A percentile compares a stretch with the other conserved stretches of the same genome.
phyloP scores from a whole-genome alignment of 2,329 filamentous ascomycete genomes.

The Epichloe typhina region DNA sequence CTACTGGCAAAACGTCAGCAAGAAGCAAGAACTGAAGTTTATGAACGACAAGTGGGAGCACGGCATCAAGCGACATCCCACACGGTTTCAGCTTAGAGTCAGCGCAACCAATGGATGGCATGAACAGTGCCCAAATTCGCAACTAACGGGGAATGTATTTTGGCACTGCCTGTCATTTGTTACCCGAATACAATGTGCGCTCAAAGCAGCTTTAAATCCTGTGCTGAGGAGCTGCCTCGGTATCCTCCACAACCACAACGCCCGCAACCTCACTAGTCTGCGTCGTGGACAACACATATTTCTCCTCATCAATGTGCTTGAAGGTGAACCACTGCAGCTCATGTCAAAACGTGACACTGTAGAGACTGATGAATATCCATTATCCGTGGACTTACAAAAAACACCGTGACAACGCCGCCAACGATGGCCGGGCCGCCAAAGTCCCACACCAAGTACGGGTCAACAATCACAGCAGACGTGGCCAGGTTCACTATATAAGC shows the following conservation, averaged over 20 bases:
- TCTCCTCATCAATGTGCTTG: slow-evolving; percentile 13
- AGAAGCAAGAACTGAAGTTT: slow-evolving; percentile 5
- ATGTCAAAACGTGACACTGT: background rate
- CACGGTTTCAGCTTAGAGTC: too few species aligned
- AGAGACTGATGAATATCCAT: background rate
- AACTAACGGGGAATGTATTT: too few species aligned
- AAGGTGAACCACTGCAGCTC: slow-evolving; percentile 8
- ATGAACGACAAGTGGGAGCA: slow-evolving; percentile 18
- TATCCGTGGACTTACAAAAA: slow-evolving; percentile 21
- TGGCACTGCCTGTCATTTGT: too few species aligned
- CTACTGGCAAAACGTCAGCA: background rate
- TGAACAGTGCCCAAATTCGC: too few species aligned
- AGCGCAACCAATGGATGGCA: too few species aligned
- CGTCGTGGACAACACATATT: slow-evolving; percentile 13
- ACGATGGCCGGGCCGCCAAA: slow-evolving; percentile 34
- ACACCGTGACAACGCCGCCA: slow-evolving; percentile 27
- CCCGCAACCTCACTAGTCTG: slow-evolving; percentile 7
- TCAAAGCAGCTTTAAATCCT: too few species aligned
- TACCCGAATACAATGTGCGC: too few species aligned
- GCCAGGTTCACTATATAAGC: slow-evolving; percentile 33
- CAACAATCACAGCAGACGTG: slow-evolving; percentile 30
- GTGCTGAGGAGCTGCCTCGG: too few species aligned
- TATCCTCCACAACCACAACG: background rate
- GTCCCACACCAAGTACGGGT: slow-evolving; percentile 36
- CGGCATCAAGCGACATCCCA: slow-evolving; percentile 9